These are phyloP conservation scores for Jackrogersella multiformis DNA, from an alignment of 495 filamentous ascomycete species.

Conservation along the genomic window DNA sequence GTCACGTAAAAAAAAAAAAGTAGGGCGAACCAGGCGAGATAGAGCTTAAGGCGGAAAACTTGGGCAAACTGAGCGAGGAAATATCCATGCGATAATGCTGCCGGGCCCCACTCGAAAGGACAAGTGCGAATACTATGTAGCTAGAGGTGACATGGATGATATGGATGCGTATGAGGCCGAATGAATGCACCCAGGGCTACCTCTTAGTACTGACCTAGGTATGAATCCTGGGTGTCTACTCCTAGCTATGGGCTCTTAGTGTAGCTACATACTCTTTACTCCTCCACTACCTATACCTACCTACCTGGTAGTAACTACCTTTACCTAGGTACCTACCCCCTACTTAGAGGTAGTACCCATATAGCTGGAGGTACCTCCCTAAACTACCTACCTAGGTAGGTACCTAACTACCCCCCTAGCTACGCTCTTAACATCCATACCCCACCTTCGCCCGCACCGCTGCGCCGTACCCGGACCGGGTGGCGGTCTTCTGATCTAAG, in stretches of 20 bases:
- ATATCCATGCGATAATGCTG: no score
- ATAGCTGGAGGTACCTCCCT: no score
- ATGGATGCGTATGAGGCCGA: slow-evolving; percentile 19
- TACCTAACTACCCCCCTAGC: not conserved
- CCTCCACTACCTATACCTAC: no score
- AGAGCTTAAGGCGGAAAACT: not conserved
- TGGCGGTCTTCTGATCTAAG: slow-evolving; percentile 42
- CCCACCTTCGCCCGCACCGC: slow-evolving; percentile 30
- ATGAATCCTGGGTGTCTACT: no score
- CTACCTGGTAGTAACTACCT: no score
- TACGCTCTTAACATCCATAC: not conserved
- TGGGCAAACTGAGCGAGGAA: not conserved
- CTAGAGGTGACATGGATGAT: slow-evolving; percentile 25
- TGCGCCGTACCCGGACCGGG: slow-evolving; percentile 38
- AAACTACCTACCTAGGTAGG: no score
- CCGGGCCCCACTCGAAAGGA: slow-evolving; percentile 26
- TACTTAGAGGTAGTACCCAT: no score
- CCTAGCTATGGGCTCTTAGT: no score
- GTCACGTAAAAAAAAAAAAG: slow-evolving; percentile 13
- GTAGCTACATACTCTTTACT: no score
- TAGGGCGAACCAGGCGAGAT: slow-evolving; percentile 13
- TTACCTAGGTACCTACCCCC: slow-evolving; percentile 5
- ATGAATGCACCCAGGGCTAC: no score
- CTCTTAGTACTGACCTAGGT: no score
- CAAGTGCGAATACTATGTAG: slow-evolving; percentile 9